Percentiles rank a stretch among this genome's conserved stretches.
Conservation (phyloP, 208 protist species). For the Porcisia deanei region DNA sequence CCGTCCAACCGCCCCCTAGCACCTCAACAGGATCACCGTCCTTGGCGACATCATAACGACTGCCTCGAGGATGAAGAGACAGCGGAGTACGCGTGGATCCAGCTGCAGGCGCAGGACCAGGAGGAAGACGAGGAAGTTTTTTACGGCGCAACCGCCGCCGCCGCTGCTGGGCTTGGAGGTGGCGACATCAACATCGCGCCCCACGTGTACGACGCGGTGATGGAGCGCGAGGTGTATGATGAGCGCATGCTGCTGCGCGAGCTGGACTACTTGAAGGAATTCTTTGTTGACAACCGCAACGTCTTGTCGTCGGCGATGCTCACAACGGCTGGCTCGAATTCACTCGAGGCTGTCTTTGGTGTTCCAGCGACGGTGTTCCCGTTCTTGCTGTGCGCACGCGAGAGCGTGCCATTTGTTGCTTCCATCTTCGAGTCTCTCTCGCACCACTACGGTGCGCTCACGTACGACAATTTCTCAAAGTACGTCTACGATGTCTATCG, state of each 20-base stretch:
- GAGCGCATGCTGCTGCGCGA: slow-evolving; percentile 63
- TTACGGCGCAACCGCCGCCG: slow-evolving; percentile 28
- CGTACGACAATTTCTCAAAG: slow-evolving; percentile 60
- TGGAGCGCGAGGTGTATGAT: slow-evolving; percentile 39
- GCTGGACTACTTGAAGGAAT: slow-evolving; percentile 72
- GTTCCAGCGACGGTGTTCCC: slow-evolving; percentile 85
- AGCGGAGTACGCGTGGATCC: slow-evolving; percentile 26
- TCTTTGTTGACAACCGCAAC: slow-evolving; percentile 72
- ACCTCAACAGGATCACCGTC: not conserved
- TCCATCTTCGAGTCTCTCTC: slow-evolving; percentile 56
- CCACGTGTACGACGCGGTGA: slow-evolving; percentile 34
- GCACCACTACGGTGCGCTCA: slow-evolving; percentile 59
- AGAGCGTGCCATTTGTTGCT: slow-evolving; percentile 73
- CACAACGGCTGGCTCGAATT: slow-evolving; percentile 68
- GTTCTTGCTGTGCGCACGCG: slow-evolving; percentile 75
- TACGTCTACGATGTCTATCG: slow-evolving; percentile 70
- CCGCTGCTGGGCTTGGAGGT: slow-evolving; percentile 18
- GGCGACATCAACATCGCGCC: slow-evolving; percentile 35
- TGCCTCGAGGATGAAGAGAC: slow-evolving; percentile 12
- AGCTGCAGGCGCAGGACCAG: slow-evolving; percentile 27
- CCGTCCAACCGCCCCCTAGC: not conserved
- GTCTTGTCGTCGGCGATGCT: slow-evolving; percentile 71
- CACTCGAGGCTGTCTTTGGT: slow-evolving; percentile 85
- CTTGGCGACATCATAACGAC: not conserved
- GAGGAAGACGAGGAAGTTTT: slow-evolving; percentile 47